Evolutionary conservation across 495 filamentous ascomycete species (phyloP).

Genomic region (Annulohypoxylon stygium): DNA sequence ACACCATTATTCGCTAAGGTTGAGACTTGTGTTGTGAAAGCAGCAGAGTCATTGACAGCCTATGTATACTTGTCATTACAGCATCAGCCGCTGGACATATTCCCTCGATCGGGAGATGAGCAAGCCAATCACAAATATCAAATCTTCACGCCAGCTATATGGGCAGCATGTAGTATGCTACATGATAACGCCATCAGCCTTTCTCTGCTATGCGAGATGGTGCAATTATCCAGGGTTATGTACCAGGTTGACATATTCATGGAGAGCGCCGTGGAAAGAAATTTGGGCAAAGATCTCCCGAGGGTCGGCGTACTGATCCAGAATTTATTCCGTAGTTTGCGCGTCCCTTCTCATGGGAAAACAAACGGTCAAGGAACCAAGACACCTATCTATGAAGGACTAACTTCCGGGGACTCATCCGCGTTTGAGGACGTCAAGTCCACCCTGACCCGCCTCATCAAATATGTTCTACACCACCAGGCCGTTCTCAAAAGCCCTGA

Average conservation of each 20-base stretch:
- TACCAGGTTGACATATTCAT: conserved; percentile 60
- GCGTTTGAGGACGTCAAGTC: neutral
- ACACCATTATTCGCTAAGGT: conserved; percentile 38
- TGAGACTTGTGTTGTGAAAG: conserved; percentile 30
- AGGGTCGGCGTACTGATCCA: neutral
- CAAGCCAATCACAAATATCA: conserved; percentile 54
- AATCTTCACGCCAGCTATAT: conserved; percentile 52
- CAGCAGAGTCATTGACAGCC: conserved; percentile 42
- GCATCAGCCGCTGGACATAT: conserved; percentile 36
- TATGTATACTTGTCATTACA: conserved; percentile 35
- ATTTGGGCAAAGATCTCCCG: neutral
- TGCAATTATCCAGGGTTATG: conserved; percentile 54
- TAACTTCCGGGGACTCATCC: no score
- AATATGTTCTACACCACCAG: conserved; percentile 22
- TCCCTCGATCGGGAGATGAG: conserved; percentile 30
- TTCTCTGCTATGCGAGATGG: conserved; percentile 56
- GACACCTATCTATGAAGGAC: neutral
- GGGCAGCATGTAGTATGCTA: conserved; percentile 44
- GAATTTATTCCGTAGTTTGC: no score
- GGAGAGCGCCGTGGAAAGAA: conserved; percentile 41
- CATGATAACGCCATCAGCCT: neutral
- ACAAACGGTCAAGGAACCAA: neutral
- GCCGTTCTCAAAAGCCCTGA: neutral
- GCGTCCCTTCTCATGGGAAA: neutral
- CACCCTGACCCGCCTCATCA: conserved; percentile 11